Evolutionary conservation across 2,329 filamentous ascomycete species (phyloP), one percentile per base, ranked within the genome.

Genomic region (Fusarium clavum): DNA sequence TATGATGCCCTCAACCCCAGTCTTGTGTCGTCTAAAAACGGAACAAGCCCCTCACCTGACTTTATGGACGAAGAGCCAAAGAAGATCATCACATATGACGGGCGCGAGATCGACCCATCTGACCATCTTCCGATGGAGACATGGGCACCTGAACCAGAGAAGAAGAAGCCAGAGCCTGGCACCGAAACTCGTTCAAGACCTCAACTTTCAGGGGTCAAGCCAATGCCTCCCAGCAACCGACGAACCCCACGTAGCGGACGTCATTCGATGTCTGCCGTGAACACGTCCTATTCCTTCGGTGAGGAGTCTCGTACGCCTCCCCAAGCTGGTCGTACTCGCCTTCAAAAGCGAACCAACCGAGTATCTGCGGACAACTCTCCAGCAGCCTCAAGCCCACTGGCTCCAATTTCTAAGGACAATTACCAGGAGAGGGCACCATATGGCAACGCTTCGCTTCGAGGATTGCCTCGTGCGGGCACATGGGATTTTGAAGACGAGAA

Each of bases 111-210:
- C 58, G 92, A 95, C 75, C 92, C 92, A 2, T 93, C 91, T 1
- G 92, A 95, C 78, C 92, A 94, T 76, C 83, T 94, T 16, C 92
- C 92, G 0, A 87, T 93, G 77, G 89, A 92, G 58, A 88, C 88
- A 2, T 94, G 91, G 91, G 92, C 92, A 3, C 91, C 92, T 0
- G 92, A 94, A 74, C 92, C 92, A 0, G 90, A 92, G 71, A 85
- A 86, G 3, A 79, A 80, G 64, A 68, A 76, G 4, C 64, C 73
- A 27, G 76, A 77, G 52, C 63, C 75, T 20, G 72, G 76, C 2
- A 65, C 75, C 57, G 77, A 81, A 53, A 58, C 77, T 34, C 77
- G 77, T 25, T 77, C 82, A 8, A 82, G 87, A 32, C 82, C 84
- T 9, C 79, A 84, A 4, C 81, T 86, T 3, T 83, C 80, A 7